Conservation (phyloP, 2,329 filamentous ascomycete genomes). For the Calonectria pauciramosa region DNA sequence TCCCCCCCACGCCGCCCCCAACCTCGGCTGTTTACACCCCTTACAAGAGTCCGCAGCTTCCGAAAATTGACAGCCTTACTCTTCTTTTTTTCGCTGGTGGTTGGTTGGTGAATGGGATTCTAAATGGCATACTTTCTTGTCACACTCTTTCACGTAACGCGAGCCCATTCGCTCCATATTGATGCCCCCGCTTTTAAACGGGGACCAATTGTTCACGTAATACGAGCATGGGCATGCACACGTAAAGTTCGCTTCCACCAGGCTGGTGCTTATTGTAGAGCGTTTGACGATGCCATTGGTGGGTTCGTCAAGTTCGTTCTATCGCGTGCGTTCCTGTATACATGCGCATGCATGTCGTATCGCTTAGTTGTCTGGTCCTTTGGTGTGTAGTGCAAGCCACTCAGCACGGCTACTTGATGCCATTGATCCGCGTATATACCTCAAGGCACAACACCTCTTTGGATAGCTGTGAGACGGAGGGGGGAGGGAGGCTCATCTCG, state of each 20-base stretch:
- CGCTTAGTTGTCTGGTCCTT: background rate
- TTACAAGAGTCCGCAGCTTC: background rate
- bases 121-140: background rate
- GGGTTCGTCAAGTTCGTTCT: background rate
- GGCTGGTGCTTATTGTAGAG: background rate
- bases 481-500: background rate
- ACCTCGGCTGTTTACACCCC: too few species aligned
- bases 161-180: background rate
- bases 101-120: background rate
- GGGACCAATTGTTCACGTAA: background rate
- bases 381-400: background rate
- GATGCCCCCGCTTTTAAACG: background rate
- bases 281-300: background rate
- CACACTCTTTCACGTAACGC: background rate
- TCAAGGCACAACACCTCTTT: background rate
- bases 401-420: background rate
- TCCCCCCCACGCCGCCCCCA: background rate
- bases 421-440: background rate
- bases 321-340: background rate
- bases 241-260: background rate
- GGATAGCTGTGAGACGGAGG: background rate
- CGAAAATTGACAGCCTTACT: background rate
- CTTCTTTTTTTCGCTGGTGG: background rate
- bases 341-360: background rate
- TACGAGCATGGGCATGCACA: background rate